phyloP scores from a whole-genome alignment of 2,329 filamentous ascomycete species.

The Cladophialophora carrionii region DNA sequence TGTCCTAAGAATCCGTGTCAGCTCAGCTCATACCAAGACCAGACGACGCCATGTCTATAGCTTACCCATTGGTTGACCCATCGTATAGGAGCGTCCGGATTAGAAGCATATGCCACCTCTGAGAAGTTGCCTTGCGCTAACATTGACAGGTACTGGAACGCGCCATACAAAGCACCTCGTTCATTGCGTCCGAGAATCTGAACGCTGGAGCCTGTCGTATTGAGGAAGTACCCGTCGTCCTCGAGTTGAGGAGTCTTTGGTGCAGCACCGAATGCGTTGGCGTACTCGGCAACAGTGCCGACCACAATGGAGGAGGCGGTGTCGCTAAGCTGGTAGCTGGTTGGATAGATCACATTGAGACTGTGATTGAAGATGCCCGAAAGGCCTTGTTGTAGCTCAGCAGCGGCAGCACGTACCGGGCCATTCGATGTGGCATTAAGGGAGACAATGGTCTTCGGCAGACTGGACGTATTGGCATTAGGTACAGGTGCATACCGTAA shows the following conservation, averaged over 20 bases:
- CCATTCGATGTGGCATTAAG: constrained; percentile 59
- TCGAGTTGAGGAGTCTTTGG: constrained; percentile 40
- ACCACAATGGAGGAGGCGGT: constrained; percentile 39
- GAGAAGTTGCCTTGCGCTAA: constrained; percentile 64
- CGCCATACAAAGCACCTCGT: constrained; percentile 68
- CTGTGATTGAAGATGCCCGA: constrained; percentile 59
- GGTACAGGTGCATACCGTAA: constrained; percentile 64
- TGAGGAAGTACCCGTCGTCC: constrained; percentile 63
- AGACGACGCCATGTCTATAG: neutral
- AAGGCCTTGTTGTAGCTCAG: constrained; percentile 63
- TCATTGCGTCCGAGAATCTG: constrained; percentile 68
- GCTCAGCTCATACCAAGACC: neutral
- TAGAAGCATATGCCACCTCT: constrained; percentile 54
- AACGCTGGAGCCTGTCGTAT: constrained; percentile 42
- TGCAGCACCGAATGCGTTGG: constrained; percentile 34
- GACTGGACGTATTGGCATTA: constrained; percentile 42
- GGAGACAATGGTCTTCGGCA: constrained; percentile 57
- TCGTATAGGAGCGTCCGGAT: constrained; percentile 64
- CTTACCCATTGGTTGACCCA: constrained; percentile 70
- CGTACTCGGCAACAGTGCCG: constrained; percentile 43
- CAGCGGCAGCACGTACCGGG: constrained; percentile 63
- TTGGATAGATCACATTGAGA: constrained; percentile 44
- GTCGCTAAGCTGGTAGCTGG: constrained; percentile 41
- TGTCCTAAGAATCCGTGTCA: constrained; percentile 52
- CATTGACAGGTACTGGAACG: constrained; percentile 69